Conservation (phyloP, 495 filamentous ascomycete genomes). For the Alectoria sarmentosa region DNA sequence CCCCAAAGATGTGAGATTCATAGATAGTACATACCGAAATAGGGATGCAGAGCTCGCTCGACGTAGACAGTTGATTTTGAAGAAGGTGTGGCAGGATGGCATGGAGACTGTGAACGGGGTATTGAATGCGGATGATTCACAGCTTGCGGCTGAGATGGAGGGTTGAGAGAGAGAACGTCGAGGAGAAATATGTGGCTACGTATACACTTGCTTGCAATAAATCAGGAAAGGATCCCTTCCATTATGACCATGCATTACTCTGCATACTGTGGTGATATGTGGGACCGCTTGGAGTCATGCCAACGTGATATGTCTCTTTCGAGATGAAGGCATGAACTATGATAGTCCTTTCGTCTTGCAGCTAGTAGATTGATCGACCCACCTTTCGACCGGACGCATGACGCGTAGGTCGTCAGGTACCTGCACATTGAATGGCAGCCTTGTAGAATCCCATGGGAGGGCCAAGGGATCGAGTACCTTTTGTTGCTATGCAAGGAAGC, state of each 20-base stretch:
- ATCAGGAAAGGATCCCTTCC: not conserved
- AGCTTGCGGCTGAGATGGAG: not conserved
- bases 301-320: constrained; percentile 7
- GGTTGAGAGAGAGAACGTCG: not conserved
- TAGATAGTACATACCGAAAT: constrained; percentile 38
- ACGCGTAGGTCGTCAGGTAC: constrained; percentile 19
- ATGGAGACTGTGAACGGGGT: constrained; percentile 18
- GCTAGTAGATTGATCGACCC: constrained; percentile 11
- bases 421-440: constrained; percentile 13
- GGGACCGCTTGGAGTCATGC: constrained; percentile 28
- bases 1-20: constrained; percentile 34
- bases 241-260: not conserved
- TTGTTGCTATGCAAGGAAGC: not conserved
- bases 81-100: constrained; percentile 25
- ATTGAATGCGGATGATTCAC: constrained; percentile 3
- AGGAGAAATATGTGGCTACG: not conserved
- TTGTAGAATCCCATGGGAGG: constrained; percentile 15
- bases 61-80: constrained; percentile 29
- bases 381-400: constrained; percentile 21
- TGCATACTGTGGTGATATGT: constrained; percentile 3
- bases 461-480: constrained; percentile 18
- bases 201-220: not conserved
- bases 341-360: constrained; percentile 27
- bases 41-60: constrained; percentile 33
- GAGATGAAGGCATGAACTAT: constrained; percentile 28